Evolutionary conservation across 108 stramenopile genomes (phyloP).

Genomic region (Cyclostephanos tholiformis): DNA sequence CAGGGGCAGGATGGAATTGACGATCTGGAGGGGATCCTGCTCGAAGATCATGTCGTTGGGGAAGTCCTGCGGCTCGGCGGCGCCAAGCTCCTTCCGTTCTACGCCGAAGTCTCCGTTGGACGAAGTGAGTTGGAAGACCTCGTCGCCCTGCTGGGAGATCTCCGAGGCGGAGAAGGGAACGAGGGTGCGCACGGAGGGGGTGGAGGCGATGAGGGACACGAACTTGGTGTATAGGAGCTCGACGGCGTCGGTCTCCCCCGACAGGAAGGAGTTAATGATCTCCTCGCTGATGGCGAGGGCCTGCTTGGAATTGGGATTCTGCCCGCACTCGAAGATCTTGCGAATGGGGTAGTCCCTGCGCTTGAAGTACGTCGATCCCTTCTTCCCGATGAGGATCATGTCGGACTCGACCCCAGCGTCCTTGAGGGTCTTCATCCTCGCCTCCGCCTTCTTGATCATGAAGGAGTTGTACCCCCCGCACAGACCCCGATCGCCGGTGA

Average conservation of each 20-base stretch:
- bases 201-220: constrained; percentile 91
- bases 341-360: constrained; percentile 83
- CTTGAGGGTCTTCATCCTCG: constrained; percentile 82
- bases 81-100: constrained; percentile 74
- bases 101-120: constrained; percentile 83
- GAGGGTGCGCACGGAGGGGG: constrained; percentile 88
- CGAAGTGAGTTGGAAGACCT: constrained; percentile 95
- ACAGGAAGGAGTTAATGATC: constrained; percentile 88
- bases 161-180: constrained; percentile 95
- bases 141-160: constrained; percentile 90
- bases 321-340: constrained; percentile 81
- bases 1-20: constrained; percentile 95
- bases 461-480: constrained; percentile 98
- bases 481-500: constrained; percentile 95
- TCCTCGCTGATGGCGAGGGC: constrained; percentile 92
- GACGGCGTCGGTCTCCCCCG: constrained; percentile 92
- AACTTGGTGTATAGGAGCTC: constrained; percentile 98
- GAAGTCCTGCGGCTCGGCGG: constrained; percentile 89
- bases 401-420: constrained; percentile 85
- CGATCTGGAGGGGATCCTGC: constrained; percentile 95
- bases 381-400: constrained; percentile 91
- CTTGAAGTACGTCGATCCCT: constrained; percentile 88
- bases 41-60: constrained; percentile 97
- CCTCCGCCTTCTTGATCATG: constrained; percentile 96
- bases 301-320: constrained; percentile 90